These are phyloP conservation scores for Fusarium temperatum DNA, from an alignment of 2,329 filamentous ascomycete species.

Conservation along the genomic window DNA sequence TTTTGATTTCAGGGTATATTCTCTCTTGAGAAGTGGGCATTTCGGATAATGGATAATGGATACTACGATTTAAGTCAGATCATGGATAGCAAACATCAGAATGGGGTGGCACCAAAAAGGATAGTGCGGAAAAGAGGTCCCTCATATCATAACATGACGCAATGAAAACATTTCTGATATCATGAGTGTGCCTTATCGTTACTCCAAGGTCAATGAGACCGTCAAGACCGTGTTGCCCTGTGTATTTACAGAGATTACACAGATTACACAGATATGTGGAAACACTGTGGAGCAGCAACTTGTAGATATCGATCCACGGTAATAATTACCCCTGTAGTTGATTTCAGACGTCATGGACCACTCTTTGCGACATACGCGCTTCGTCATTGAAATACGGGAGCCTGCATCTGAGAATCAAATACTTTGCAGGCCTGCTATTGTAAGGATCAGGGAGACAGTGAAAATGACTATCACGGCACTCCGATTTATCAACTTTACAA, in stretches of 20 bases:
- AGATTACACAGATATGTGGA: not conserved
- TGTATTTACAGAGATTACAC: not conserved
- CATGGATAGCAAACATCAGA: not conserved
- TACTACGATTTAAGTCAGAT: not conserved
- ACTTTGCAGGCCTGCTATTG: not conserved
- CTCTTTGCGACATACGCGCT: not conserved
- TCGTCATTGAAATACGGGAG: not conserved
- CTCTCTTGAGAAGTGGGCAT: not conserved
- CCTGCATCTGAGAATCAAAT: not conserved
- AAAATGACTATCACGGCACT: not conserved
- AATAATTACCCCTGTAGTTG: not conserved
- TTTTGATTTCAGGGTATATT: not conserved
- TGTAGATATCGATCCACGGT: not conserved
- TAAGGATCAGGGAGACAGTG: not conserved
- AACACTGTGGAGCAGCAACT: not conserved
- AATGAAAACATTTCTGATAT: conserved; percentile 2
- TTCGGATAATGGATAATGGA: not conserved
- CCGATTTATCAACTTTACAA: not conserved
- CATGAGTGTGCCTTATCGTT: not conserved
- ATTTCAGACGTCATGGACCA: conserved; percentile 10
- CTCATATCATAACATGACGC: conserved; percentile 8
- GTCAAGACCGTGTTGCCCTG: not conserved
- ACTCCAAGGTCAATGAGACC: not conserved
- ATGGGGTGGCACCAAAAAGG: not conserved
- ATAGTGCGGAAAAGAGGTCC: not conserved